Evolutionary conservation across 768 basidiomycete species (phyloP), one percentile per base, ranked within the genome.

Genomic region (Amylocystis lapponica): DNA sequence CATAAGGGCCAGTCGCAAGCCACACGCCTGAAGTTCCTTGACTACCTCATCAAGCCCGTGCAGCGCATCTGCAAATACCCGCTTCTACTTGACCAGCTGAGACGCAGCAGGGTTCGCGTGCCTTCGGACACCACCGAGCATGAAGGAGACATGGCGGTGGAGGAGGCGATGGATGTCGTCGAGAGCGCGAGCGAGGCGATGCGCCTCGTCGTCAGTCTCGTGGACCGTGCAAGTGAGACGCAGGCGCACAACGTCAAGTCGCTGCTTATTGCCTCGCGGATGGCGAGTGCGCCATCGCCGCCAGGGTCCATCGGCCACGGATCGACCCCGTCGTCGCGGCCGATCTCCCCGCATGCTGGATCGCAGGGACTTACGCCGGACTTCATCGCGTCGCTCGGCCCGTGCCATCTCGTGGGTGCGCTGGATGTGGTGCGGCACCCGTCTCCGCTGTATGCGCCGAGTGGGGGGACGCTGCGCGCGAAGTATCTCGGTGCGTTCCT

Each of bases 31-130:
- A 71, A 73, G 45, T 80, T 87, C 61, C 67, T 78, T 52, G 95
- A 98, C 66, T 93, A 93, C 59, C 75, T 97, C 66, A 97, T 99
- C 67, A 92, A 92, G 63, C 95, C 95, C n/a, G 76, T 97, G 13
- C 95, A 99, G 63, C 73, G 93, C 39, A 85, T 99, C 38, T 97
- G 94, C 75, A 88, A 84, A 53, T 99, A 99, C 58, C 91, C 93
- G 14, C 74, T 98, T 39, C 74, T 99, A 8, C 76, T 99, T 34
- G 83, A 81, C 45, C 81, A 86, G 53, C 74, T 96, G 35, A 49
- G 39, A 22, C 36, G 17, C 12, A 55, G 51, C 35, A 43, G 51
- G 19, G 12, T 13, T 13, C 30, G 31, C 25, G 14, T 40, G 16
- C 17, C 36, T 13, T 37, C 22, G 21, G 20, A 22, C 8, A 21